Conservation (phyloP, 768 basidiomycete genomes). For the Russula olivacea region DNA sequence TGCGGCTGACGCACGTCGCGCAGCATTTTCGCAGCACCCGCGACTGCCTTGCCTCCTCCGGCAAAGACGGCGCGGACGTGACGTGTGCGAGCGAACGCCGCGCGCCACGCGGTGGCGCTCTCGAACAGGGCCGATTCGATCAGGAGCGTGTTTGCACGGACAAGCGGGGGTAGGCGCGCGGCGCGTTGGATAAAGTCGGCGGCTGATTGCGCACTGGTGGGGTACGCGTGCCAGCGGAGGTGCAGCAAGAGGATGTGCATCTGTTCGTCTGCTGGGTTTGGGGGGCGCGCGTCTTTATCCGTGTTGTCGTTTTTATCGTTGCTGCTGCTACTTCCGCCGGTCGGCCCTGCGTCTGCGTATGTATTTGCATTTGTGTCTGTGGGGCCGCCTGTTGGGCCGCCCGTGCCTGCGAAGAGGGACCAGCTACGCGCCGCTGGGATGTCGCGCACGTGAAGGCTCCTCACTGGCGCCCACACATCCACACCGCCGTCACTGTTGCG, state of each 20-base stretch:
- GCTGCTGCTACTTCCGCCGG: neutral
- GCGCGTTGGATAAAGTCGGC: slow-evolving; percentile 13
- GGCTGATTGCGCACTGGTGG: slow-evolving; percentile 8
- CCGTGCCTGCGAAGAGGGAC: slow-evolving; percentile 20
- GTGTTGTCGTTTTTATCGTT: neutral
- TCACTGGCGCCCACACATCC: slow-evolving; percentile 11
- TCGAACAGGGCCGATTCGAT: slow-evolving; percentile 16
- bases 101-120: slow-evolving; percentile 4
- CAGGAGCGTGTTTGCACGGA: slow-evolving; percentile 4
- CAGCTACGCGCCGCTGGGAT: slow-evolving; percentile 17
- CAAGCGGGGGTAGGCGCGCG: slow-evolving; percentile 15
- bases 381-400: neutral
- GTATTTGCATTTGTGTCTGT: neutral
- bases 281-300: neutral
- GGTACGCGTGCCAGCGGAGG: slow-evolving; percentile 16
- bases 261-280: slow-evolving; percentile 16
- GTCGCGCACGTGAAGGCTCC: slow-evolving; percentile 18
- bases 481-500: neutral
- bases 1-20: neutral
- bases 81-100: neutral
- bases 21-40: slow-evolving; percentile 11
- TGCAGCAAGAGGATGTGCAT: slow-evolving; percentile 17
- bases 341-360: neutral
- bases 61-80: slow-evolving; percentile 13
- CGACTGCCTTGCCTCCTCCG: slow-evolving; percentile 2